Evolutionary conservation across 75 land plant species (phyloP).

Genomic region (Ceratopteris richardii): DNA sequence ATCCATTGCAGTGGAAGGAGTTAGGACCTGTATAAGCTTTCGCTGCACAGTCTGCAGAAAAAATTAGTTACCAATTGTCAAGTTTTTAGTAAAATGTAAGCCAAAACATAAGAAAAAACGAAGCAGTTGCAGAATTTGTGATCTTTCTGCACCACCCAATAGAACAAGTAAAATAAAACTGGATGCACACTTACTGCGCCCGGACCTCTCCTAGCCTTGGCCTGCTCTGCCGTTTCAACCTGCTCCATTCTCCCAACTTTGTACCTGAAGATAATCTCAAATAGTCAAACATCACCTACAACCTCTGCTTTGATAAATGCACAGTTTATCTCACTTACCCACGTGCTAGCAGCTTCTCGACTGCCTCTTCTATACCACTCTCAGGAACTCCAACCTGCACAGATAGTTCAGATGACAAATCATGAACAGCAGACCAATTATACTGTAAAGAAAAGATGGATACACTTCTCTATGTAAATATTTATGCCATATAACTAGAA

Average conservation of each 20-base stretch:
- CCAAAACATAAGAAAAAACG: not conserved
- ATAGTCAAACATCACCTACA: no score
- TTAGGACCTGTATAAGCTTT: slow-evolving; percentile 51
- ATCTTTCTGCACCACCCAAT: no score
- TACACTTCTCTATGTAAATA: no score
- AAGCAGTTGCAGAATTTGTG: not conserved
- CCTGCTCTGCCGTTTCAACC: slow-evolving; percentile 73
- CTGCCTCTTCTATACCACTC: slow-evolving; percentile 93
- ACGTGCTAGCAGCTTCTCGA: slow-evolving; percentile 68
- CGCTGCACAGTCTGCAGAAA: slow-evolving; percentile 69
- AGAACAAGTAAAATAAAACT: not conserved
- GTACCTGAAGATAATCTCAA: slow-evolving; percentile 49
- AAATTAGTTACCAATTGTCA: no score
- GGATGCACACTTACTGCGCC: slow-evolving; percentile 58
- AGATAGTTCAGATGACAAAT: not conserved
- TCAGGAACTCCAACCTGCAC: slow-evolving; percentile 86
- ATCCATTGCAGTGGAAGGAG: slow-evolving; percentile 67
- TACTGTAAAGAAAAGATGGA: no score
- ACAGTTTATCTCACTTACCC: slow-evolving; percentile 76
- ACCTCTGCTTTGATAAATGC: no score
- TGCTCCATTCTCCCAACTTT: slow-evolving; percentile 95
- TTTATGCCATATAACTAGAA: no score
- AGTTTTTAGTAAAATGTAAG: not conserved
- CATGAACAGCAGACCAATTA: no score
- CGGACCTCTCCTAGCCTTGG: slow-evolving; percentile 64